Percentiles rank a stretch among this genome's conserved stretches.
Evolutionary conservation across 768 basidiomycete species (phyloP).

Genomic region (Boletus rubroflammeus): DNA sequence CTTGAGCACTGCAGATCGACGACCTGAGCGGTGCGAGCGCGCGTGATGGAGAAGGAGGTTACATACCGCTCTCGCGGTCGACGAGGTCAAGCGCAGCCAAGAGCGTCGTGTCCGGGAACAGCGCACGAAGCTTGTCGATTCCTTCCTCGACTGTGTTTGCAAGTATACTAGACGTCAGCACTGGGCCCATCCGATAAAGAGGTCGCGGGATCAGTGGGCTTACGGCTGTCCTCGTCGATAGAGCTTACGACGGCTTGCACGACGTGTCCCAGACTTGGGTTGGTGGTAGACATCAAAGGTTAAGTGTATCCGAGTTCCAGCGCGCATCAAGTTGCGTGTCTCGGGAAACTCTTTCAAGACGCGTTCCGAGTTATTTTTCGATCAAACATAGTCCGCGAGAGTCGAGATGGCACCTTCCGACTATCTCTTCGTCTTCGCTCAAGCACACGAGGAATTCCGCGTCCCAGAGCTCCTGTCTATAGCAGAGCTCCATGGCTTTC

Average conservation of each 20-base stretch:
- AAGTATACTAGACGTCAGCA: neutral
- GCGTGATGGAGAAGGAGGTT: neutral
- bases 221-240: constrained; percentile 34
- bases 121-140: constrained; percentile 49
- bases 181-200: neutral
- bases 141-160: constrained; percentile 44
- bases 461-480: constrained; percentile 79
- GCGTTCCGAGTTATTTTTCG: neutral
- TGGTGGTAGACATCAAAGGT: constrained; percentile 17
- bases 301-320: neutral
- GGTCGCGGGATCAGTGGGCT: constrained; percentile 1
- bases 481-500: constrained; percentile 69
- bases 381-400: neutral
- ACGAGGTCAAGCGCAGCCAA: constrained; percentile 75
- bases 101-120: constrained; percentile 62
- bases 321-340: neutral
- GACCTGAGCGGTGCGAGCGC: neutral
- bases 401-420: constrained; percentile 22
- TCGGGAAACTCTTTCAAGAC: neutral
- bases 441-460: constrained; percentile 77
- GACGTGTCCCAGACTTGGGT: constrained; percentile 22
- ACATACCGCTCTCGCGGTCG: constrained; percentile 63
- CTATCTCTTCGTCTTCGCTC: constrained; percentile 76
- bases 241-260: constrained; percentile 33
- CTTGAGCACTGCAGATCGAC: constrained; percentile 49